Base-by-base conservation (phyloP, 805 yeast genomes). In the Metschnikowia similis region DNA sequence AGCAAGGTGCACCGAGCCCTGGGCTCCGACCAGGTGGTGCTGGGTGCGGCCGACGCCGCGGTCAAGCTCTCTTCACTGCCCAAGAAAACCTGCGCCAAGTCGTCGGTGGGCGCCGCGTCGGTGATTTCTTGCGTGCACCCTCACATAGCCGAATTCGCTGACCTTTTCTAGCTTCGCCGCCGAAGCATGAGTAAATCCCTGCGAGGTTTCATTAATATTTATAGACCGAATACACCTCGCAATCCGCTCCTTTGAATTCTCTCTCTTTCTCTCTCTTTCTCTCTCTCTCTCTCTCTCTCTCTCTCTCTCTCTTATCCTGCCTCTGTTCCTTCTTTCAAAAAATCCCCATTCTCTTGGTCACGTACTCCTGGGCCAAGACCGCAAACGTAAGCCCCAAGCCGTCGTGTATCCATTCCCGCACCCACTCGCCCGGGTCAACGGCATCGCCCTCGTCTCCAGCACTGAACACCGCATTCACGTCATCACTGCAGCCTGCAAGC, bases 321-420 rank as follows among this genome's bases (percentile, higher is more conserved):
- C 8, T 11, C 10, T 10, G n/a, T 11, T 36, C 8, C 40, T 6
- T 36, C 13, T 10, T 17, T 26, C 21, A 26, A 9, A 9, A 79
- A 39, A 76, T 72, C 0, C 91, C 94, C 96, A 94, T 94, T 67
- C 99, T 79, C 66, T 83, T 84, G 42, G 91, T 83, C 41, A 94
- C 95, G 65, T 94, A 94, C 61, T 84, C 81, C 66, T 94, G 98
- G 1, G 97, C 96, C 32, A 89, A 72, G 1, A 88, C 85, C 14
- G 97, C 98, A 56, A 94, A 80, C 14, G 89, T 76, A 54, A 90
- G 76, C 16, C 82, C 82, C 46, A 94, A 73, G 0, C 96, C 96
- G 35, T 70, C 68, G 48, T 58, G 64, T 10, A 83, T 51, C 81
- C 82, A 73, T 36, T 60, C 71, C 41, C 62, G 65, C 7, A 73